Percentiles rank a stretch among this genome's conserved stretches.
Evolutionary conservation across 2,329 filamentous ascomycete species (phyloP).

Genomic region (Penicillium sp.): DNA sequence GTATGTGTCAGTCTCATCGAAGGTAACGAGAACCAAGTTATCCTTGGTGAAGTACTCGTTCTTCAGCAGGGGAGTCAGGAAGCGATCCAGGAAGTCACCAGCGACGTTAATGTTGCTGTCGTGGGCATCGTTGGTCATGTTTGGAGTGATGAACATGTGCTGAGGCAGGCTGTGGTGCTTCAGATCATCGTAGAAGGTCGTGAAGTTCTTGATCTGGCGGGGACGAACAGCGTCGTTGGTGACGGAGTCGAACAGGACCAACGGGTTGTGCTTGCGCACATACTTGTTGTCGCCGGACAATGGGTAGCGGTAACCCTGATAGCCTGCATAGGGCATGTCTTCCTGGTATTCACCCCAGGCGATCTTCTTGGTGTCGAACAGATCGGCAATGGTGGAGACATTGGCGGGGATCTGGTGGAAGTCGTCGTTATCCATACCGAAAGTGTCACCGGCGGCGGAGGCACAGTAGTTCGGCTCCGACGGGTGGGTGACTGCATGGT

Average conservation of each 20-base stretch:
- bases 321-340: slow-evolving; percentile 76
- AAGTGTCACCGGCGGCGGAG: slow-evolving; percentile 70
- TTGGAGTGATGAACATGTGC: slow-evolving; percentile 60
- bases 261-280: slow-evolving; percentile 79
- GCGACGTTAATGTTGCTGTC: slow-evolving; percentile 72
- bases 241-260: slow-evolving; percentile 68
- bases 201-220: slow-evolving; percentile 74
- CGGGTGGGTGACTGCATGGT: slow-evolving; percentile 70
- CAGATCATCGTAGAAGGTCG: slow-evolving; percentile 70
- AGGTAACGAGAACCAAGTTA: slow-evolving; percentile 76
- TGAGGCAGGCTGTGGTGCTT: slow-evolving; percentile 68
- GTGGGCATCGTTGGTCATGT: slow-evolving; percentile 71
- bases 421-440: slow-evolving; percentile 71
- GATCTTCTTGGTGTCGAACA: slow-evolving; percentile 68
- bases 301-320: slow-evolving; percentile 65
- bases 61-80: slow-evolving; percentile 71
- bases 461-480: slow-evolving; percentile 78
- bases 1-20: slow-evolving; percentile 78
- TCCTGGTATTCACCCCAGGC: slow-evolving; percentile 77
- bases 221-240: slow-evolving; percentile 64
- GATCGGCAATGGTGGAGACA: slow-evolving; percentile 69
- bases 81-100: slow-evolving; percentile 68
- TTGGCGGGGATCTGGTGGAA: slow-evolving; percentile 64
- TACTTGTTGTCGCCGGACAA: slow-evolving; percentile 74
- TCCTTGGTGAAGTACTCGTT: slow-evolving; percentile 74